Evolutionary conservation across 2,329 filamentous ascomycete genomes (phyloP).

Genomic region (Stachybotrys elegans): DNA sequence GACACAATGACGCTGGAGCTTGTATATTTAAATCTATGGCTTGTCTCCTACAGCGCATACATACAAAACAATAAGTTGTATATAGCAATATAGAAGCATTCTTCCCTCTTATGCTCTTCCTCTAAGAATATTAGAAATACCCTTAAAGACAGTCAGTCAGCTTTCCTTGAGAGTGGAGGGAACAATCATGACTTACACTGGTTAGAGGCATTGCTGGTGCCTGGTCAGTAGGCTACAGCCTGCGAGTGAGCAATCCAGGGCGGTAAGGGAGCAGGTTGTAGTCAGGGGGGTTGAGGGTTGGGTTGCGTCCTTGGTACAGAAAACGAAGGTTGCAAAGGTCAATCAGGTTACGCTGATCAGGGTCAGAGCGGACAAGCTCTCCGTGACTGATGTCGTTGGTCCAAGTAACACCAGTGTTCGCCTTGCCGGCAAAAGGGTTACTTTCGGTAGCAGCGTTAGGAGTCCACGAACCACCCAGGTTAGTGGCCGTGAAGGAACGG

Average conservation of each 20-base stretch:
- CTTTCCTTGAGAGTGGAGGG: too few species aligned
- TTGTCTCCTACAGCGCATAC: too few species aligned
- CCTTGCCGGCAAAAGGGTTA: slow-evolving; percentile 60
- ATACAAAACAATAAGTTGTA: too few species aligned
- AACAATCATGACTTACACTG: too few species aligned
- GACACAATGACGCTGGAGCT: too few species aligned
- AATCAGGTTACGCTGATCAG: slow-evolving; percentile 57
- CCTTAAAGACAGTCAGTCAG: too few species aligned
- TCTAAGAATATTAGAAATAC: too few species aligned
- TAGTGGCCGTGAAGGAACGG: slow-evolving; percentile 58
- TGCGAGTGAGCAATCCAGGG: slow-evolving; percentile 1
- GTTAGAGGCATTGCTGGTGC: too few species aligned
- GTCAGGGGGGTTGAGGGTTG: slow-evolving; percentile 28
- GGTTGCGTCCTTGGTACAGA: slow-evolving; percentile 51
- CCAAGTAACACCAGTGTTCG: slow-evolving; percentile 58
- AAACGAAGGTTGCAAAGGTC: slow-evolving; percentile 59
- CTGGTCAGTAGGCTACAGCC: too few species aligned
- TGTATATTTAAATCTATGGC: too few species aligned
- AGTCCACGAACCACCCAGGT: slow-evolving; percentile 52
- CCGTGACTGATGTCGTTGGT: slow-evolving; percentile 63
- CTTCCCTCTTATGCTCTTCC: too few species aligned
- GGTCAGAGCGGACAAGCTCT: slow-evolving; percentile 48
- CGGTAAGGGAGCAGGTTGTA: slow-evolving; percentile 29
- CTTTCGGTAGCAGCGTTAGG: slow-evolving; percentile 48
- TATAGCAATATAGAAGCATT: too few species aligned